Evolutionary conservation across 805 yeast species (phyloP).

Genomic region (Cyberlindnera xylosilytica): DNA sequence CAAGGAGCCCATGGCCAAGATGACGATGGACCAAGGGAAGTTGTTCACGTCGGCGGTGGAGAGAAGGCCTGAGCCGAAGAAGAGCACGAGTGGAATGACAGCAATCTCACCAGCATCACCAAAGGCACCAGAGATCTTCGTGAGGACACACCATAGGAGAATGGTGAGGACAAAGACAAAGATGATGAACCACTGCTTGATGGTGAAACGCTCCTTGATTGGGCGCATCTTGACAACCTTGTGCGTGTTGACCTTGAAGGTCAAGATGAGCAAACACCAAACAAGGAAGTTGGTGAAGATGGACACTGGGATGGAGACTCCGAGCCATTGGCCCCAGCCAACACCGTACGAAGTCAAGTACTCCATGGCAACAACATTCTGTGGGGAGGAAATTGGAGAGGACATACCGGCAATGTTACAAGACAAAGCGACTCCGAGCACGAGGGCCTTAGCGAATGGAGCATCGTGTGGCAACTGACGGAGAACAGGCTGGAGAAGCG

Average conservation of each 20-base stretch:
- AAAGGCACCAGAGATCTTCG: slow-evolving; percentile 62
- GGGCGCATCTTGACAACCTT: slow-evolving; percentile 44
- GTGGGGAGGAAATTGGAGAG: slow-evolving; percentile 95
- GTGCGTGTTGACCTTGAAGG: slow-evolving; percentile 48
- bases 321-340: slow-evolving; percentile 91
- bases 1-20: slow-evolving; percentile 96
- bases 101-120: slow-evolving; percentile 96
- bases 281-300: slow-evolving; percentile 55
- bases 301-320: slow-evolving; percentile 80
- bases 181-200: slow-evolving; percentile 71
- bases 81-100: slow-evolving; percentile 75
- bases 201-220: slow-evolving; percentile 63
- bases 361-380: slow-evolving; percentile 85
- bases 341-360: slow-evolving; percentile 65
- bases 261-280: slow-evolving; percentile 64
- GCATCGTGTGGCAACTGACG: slow-evolving; percentile 73
- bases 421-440: slow-evolving; percentile 87
- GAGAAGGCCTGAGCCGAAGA: slow-evolving; percentile 86
- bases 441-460: slow-evolving; percentile 75
- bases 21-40: slow-evolving; percentile 94
- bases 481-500: slow-evolving; percentile 81
- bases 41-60: slow-evolving; percentile 86
- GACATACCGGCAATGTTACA: slow-evolving; percentile 96
- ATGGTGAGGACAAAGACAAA: slow-evolving; percentile 73
- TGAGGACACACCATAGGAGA: slow-evolving; percentile 84